These are phyloP conservation scores for Starmerella scarabaei DNA, from an alignment of 805 yeast genomes.

Conservation along the genomic window DNA sequence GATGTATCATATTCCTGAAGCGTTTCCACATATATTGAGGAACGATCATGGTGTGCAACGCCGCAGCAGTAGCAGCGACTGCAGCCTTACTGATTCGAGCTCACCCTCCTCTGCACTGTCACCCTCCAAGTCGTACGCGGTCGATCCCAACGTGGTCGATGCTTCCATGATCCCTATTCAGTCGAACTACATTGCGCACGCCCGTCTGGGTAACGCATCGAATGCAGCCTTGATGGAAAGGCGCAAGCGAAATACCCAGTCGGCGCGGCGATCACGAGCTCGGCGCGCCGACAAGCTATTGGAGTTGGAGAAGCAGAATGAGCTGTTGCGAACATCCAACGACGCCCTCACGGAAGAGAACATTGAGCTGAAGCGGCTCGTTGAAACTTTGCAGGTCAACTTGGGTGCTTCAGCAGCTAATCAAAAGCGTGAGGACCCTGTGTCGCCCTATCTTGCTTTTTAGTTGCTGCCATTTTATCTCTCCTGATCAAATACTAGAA, in stretches of 20 bases:
- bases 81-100: too few species aligned
- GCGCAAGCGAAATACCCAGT: constrained; percentile 85
- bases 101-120: too few species aligned
- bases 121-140: too few species aligned
- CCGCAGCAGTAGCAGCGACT: too few species aligned
- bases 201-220: constrained; percentile 10
- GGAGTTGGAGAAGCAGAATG: constrained; percentile 11
- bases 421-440: background rate
- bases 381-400: constrained; percentile 1
- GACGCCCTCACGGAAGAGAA: constrained; percentile 7
- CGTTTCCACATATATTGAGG: too few species aligned
- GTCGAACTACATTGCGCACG: constrained; percentile 12
- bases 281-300: constrained; percentile 29
- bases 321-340: constrained; percentile 4
- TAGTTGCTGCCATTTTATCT: background rate
- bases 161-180: constrained; percentile 18
- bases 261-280: constrained; percentile 91
- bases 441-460: background rate
- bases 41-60: too few species aligned
- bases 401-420: background rate
- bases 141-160: too few species aligned
- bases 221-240: constrained; percentile 14
- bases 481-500: background rate
- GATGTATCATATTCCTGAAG: too few species aligned
- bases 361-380: constrained; percentile 4